Conservation (phyloP, 176 grass and related monocot species). For the Triticum turgidum region DNA sequence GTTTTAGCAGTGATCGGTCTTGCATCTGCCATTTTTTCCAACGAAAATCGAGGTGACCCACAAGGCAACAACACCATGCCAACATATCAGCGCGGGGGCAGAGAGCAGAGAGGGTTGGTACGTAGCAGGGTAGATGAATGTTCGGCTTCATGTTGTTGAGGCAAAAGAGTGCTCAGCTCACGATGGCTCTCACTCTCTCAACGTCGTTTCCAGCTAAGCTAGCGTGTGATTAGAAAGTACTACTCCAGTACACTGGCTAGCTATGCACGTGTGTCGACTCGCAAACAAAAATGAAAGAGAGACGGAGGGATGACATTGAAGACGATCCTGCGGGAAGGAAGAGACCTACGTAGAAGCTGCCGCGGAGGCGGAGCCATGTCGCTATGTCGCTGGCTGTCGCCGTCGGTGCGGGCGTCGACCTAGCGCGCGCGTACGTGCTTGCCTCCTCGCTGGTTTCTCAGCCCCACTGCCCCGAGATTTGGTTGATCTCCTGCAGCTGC, state of each 20-base stretch:
- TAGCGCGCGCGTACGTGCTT: not conserved
- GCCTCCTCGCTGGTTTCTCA: not conserved
- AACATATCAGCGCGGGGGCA: not conserved
- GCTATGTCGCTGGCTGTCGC: not conserved
- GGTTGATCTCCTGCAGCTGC: not conserved
- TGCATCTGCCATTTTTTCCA: too few species aligned
- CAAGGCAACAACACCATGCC: not conserved
- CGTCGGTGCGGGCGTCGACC: not conserved
- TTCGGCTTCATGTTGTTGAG: not conserved
- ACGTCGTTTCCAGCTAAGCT: too few species aligned
- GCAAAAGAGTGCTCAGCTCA: too few species aligned
- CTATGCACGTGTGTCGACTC: too few species aligned
- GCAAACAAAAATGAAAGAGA: too few species aligned
- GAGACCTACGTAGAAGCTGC: not conserved
- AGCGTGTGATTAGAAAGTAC: too few species aligned
- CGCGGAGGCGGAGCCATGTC: too few species aligned
- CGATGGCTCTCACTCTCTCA: too few species aligned
- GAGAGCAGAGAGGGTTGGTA: not conserved
- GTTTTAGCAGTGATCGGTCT: too few species aligned
- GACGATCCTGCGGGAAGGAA: too few species aligned
- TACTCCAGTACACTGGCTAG: too few species aligned
- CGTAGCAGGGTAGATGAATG: not conserved
- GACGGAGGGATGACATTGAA: not conserved
- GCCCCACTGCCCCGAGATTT: not conserved
- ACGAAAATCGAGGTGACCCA: too few species aligned